Evolutionary conservation across 257 asterid species (phyloP), one percentile per base, ranked within the genome.

Genomic region (Plantago major): DNA sequence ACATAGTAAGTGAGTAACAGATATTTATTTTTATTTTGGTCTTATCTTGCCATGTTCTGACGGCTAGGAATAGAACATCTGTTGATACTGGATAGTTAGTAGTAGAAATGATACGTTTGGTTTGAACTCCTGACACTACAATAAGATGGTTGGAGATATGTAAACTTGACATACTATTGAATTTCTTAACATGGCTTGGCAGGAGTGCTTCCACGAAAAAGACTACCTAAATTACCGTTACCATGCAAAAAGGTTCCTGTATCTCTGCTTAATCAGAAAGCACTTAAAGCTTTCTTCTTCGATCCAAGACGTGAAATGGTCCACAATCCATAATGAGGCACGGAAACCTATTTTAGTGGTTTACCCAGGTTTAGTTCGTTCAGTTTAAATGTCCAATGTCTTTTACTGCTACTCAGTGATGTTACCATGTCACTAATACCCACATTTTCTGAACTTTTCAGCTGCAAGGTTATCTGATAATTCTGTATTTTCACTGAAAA

Each of bases 161-260:
- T 53, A 53, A 15, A 37, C 11, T 26, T 38, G 26, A 63, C 54
- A 44, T 49, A 22, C 51, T 30, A 43, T 46, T 54, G 50, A 49
- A 37, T 38, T 30, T 4, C 33, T 6, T 26, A 10, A 42, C 40
- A 22, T 71, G 71, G 51, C 46, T 68, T 77, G 76, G 47, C 87
- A 93, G 99, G 96, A 81, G 72, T 87, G 97, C 81, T 93, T 93
- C 75, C 88, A 82, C 52, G 96, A 87, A 67, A 93, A 93, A 71
- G 99, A 93, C 76, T 89, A 83, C 78, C 80, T 93, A 62, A 93
- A 93, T 74, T 73, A 93, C 67, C 89, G 99, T 37, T 93, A 93
- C 76, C 96, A 93, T 76, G 86, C 97, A 19, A 93, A 93, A 70
- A 80, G 99, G 72, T 87, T 76, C 71, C 96, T 93, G 37, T 93